phyloP scores from a whole-genome alignment of 805 yeast genomes.

The Candida insectorum region DNA sequence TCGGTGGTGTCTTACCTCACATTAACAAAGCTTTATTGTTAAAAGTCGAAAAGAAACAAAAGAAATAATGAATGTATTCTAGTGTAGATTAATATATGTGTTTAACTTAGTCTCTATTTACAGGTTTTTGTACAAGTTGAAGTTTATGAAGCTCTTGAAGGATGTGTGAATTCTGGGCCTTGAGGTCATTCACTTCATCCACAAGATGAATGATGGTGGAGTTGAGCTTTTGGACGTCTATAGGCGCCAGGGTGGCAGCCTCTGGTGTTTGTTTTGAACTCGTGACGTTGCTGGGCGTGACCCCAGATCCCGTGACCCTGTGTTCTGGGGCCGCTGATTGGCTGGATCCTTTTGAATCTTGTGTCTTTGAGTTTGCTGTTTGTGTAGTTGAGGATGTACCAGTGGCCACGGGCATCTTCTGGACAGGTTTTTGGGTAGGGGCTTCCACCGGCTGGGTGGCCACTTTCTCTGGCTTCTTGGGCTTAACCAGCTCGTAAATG shows the following conservation, averaged over 20 bases:
- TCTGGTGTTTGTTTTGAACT: not conserved
- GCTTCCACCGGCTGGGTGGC: slow-evolving; percentile 55
- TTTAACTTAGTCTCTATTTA: slow-evolving; percentile 5
- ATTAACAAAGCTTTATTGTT: slow-evolving; percentile 78
- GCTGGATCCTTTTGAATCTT: too few species aligned
- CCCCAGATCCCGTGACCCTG: too few species aligned
- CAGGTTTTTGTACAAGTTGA: slow-evolving; percentile 3
- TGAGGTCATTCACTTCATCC: slow-evolving; percentile 6
- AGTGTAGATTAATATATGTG: slow-evolving; percentile 12
- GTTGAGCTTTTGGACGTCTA: too few species aligned
- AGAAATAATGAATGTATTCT: slow-evolving; percentile 12
- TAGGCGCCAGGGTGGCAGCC: too few species aligned
- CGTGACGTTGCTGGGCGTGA: too few species aligned
- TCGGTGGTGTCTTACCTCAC: slow-evolving; percentile 97
- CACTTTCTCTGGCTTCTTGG: slow-evolving; percentile 52
- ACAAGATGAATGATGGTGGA: too few species aligned
- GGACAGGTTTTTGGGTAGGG: too few species aligned
- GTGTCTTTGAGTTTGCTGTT: too few species aligned
- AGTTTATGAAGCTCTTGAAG: slow-evolving; percentile 9
- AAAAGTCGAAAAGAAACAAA: slow-evolving; percentile 61
- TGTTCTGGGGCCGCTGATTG: too few species aligned
- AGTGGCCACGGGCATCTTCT: too few species aligned
- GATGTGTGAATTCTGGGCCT: slow-evolving; percentile 12
- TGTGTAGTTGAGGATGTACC: too few species aligned
- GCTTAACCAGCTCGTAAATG: slow-evolving; percentile 66